Evolutionary conservation across 257 asterid genomes (phyloP).

Genomic region (Solanum pennellii): DNA sequence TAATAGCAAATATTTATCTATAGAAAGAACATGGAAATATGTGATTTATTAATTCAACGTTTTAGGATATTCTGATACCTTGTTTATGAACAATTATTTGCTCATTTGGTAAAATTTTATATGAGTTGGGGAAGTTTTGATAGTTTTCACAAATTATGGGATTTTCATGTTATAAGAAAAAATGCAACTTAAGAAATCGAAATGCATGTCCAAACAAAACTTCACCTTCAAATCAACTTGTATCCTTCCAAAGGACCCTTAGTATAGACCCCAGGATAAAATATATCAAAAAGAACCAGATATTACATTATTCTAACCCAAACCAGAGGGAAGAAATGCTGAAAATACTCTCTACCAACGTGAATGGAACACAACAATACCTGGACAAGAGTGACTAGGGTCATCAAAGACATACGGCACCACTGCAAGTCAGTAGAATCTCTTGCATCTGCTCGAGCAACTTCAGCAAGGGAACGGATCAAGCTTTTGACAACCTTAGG

Average conservation of each 20-base stretch:
- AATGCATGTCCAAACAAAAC: neutral
- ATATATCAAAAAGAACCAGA: slow-evolving; percentile 1
- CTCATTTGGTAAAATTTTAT: neutral
- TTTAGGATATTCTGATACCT: neutral
- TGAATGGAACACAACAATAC: slow-evolving; percentile 20
- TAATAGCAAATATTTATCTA: neutral
- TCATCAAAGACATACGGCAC: slow-evolving; percentile 69
- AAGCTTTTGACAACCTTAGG: slow-evolving; percentile 49
- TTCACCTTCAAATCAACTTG: neutral
- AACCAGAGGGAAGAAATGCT: neutral
- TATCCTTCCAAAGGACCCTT: neutral
- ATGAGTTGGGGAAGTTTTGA: neutral
- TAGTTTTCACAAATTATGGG: neutral
- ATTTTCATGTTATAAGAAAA: neutral
- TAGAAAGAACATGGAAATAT: neutral
- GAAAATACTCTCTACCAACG: neutral
- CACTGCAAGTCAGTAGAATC: slow-evolving; percentile 53
- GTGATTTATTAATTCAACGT: neutral
- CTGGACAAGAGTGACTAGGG: slow-evolving; percentile 75
- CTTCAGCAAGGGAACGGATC: slow-evolving; percentile 49
- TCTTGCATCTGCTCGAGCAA: slow-evolving; percentile 46
- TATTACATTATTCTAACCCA: neutral
- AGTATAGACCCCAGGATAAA: neutral
- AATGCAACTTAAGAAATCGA: neutral
- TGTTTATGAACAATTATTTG: neutral